phyloP scores from a whole-genome alignment of 1,139 yeast species.

The Zygosaccharomyces sapae region DNA sequence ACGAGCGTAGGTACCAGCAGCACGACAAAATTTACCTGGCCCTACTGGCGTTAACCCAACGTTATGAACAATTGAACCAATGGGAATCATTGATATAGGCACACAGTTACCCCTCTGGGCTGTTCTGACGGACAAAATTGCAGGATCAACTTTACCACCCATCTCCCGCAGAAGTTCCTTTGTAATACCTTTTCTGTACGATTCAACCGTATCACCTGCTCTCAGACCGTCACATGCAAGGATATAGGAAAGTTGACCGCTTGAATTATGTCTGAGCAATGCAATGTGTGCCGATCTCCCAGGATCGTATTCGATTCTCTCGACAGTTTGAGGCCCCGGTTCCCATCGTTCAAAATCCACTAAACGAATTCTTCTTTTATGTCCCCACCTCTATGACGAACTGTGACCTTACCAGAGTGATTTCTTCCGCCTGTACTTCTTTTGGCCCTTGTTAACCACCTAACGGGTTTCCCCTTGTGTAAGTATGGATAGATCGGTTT shows the following conservation, averaged over 20 bases:
- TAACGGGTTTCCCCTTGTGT: slow-evolving; percentile 78
- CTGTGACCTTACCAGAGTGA: slow-evolving; percentile 79
- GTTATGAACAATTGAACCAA: slow-evolving; percentile 86
- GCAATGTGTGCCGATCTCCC: slow-evolving; percentile 94
- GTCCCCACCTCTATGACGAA: slow-evolving; percentile 98
- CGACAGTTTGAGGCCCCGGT: slow-evolving; percentile 72
- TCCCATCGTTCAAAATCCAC: slow-evolving; percentile 68
- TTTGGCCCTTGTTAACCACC: slow-evolving; percentile 68
- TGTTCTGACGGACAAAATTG: slow-evolving; percentile 79
- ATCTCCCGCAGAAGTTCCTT: slow-evolving; percentile 58
- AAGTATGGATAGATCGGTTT: slow-evolving; percentile 84
- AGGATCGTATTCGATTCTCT: slow-evolving; percentile 93
- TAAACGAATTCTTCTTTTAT: slow-evolving; percentile 77
- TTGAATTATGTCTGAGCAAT: slow-evolving; percentile 57
- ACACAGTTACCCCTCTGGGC: slow-evolving; percentile 93
- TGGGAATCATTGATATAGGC: slow-evolving; percentile 87
- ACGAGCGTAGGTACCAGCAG: slow-evolving; percentile 95
- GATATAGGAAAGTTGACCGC: slow-evolving; percentile 69
- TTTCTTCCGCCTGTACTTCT: slow-evolving; percentile 85
- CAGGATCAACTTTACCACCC: slow-evolving; percentile 81
- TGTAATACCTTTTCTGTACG: slow-evolving; percentile 88
- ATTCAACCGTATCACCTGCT: slow-evolving; percentile 86
- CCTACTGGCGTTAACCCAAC: slow-evolving; percentile 74
- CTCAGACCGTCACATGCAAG: slow-evolving; percentile 90
- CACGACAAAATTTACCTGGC: slow-evolving; percentile 85